phyloP scores from a whole-genome alignment of 106 monocot genomes.

The Apostasia shenzhenica region DNA sequence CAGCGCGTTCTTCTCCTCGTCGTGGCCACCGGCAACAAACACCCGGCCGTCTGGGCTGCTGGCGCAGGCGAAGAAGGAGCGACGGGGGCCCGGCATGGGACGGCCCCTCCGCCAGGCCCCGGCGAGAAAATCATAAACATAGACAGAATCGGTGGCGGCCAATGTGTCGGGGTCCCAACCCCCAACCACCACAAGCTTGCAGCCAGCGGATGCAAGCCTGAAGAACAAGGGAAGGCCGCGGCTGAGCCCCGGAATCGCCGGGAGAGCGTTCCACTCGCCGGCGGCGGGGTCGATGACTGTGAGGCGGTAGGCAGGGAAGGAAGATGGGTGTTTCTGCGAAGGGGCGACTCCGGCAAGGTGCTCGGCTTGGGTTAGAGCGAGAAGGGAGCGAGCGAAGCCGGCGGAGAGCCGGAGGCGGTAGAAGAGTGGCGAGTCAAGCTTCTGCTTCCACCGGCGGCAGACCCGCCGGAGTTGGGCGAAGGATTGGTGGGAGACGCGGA shows the following conservation, averaged over 20 bases:
- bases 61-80: no score
- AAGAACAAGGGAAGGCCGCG: conserved; percentile 3
- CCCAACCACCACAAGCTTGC: conserved; percentile 10
- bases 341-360: no score
- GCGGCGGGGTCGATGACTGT: no score
- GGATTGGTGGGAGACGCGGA: conserved; percentile 24
- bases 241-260: not conserved
- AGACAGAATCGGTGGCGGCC: not conserved
- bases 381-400: conserved; percentile 8
- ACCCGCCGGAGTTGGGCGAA: conserved; percentile 25
- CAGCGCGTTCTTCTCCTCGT: conserved; percentile 27
- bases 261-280: no score
- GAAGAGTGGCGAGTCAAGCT: conserved; percentile 30
- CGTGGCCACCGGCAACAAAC: conserved; percentile 36
- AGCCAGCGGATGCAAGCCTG: not conserved
- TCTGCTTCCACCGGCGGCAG: conserved; percentile 28
- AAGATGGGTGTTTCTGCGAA: no score
- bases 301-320: no score
- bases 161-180: conserved; percentile 14
- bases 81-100: conserved; percentile 2
- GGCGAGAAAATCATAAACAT: conserved; percentile 3
- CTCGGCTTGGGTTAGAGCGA: conserved; percentile 34
- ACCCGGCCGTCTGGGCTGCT: conserved; percentile 1
- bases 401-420: conserved; percentile 17
- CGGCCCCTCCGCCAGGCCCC: conserved; percentile 8